Evolutionary conservation across 345 rosid species (phyloP).

Genomic region (Citrus medica): DNA sequence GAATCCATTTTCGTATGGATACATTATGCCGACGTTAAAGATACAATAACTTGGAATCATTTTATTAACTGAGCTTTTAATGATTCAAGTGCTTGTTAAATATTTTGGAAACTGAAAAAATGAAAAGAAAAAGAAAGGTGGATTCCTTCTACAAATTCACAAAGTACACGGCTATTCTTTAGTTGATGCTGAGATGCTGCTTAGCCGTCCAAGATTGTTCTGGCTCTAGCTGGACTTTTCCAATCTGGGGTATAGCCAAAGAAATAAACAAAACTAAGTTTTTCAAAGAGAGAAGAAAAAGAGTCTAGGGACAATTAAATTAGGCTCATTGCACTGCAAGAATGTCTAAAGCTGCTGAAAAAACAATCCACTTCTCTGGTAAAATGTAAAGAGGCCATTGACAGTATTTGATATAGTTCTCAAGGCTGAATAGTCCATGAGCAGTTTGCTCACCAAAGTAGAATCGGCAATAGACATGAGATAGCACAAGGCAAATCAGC

Average conservation of each 20-base stretch:
- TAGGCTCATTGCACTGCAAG: neutral
- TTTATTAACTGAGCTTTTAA: neutral
- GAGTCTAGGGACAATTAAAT: neutral
- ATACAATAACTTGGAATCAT: conserved; percentile 4
- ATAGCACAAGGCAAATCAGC: neutral
- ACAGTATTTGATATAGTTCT: conserved; percentile 2
- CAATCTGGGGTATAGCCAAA: conserved; percentile 51
- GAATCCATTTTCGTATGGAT: neutral
- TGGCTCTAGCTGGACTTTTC: conserved; percentile 71
- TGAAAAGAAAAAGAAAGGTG: neutral
- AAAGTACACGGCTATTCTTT: conserved; percentile 17
- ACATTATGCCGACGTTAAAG: neutral
- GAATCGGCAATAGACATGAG: neutral
- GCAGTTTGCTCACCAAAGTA: conserved; percentile 1
- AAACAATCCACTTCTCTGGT: neutral
- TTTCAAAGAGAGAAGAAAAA: neutral
- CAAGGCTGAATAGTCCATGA: neutral
- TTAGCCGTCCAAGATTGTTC: conserved; percentile 78
- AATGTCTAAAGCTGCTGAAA: neutral
- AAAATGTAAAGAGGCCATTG: neutral
- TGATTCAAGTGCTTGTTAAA: conserved; percentile 7
- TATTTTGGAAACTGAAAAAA: neutral
- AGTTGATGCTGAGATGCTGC: conserved; percentile 62
- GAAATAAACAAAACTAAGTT: neutral
- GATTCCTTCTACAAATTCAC: conserved; percentile 1